Conservation (phyloP, 805 yeast species). For the Wickerhamia fluorescens region DNA sequence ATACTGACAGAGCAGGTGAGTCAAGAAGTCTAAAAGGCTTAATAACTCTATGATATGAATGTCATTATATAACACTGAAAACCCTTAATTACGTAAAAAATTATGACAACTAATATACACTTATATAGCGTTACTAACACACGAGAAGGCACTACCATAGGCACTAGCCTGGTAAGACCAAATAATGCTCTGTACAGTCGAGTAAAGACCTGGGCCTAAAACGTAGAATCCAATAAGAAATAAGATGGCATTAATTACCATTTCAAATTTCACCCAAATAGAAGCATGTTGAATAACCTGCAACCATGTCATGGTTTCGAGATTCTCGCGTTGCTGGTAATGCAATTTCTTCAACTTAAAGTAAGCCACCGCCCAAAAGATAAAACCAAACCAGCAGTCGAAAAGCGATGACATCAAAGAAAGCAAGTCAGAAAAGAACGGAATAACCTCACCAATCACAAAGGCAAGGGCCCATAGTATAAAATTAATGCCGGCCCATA, state of each 20-base stretch:
- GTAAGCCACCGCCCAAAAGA: constrained; percentile 57
- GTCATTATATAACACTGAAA: constrained; percentile 1
- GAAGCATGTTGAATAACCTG: constrained; percentile 21
- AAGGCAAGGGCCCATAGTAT: constrained; percentile 47
- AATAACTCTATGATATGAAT: not conserved
- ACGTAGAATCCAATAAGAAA: constrained; percentile 46
- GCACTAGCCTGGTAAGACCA: constrained; percentile 40
- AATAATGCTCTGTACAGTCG: constrained; percentile 50
- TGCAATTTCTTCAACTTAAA: constrained; percentile 33
- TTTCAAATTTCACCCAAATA: constrained; percentile 27
- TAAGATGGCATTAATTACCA: constrained; percentile 27
- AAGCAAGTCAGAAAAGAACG: constrained; percentile 53
- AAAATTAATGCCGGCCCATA: constrained; percentile 41
- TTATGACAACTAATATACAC: too few species aligned
- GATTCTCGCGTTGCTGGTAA: constrained; percentile 11
- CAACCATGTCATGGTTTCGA: constrained; percentile 15
- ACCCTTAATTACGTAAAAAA: too few species aligned
- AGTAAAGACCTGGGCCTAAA: constrained; percentile 54
- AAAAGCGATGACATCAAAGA: constrained; percentile 55
- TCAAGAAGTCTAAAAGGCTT: too few species aligned
- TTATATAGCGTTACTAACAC: constrained; percentile 32
- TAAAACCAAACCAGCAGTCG: constrained; percentile 62
- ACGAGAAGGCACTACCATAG: constrained; percentile 47
- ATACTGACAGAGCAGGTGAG: too few species aligned
- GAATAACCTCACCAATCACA: constrained; percentile 56